Percentiles rank a stretch among this genome's conserved stretches.
phyloP scores from a whole-genome alignment of 768 basidiomycete species.

The Saitozyma sp. region DNA sequence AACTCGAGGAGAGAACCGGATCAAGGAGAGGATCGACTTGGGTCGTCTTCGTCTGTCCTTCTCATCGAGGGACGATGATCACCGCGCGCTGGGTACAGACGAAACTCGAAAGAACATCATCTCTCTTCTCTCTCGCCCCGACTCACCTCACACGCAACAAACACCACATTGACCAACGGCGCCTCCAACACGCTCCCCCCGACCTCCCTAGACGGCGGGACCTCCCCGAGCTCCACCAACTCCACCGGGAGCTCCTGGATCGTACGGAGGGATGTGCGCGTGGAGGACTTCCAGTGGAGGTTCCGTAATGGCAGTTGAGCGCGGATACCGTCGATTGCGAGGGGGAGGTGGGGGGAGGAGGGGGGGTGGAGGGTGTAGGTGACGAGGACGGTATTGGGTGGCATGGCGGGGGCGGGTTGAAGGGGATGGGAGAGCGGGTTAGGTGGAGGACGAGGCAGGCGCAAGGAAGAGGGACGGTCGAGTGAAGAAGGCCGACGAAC shows the following conservation, averaged over 20 bases:
- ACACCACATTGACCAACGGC: constrained; percentile 80
- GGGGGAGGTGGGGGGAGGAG: constrained; percentile 18
- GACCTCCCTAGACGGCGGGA: constrained; percentile 60
- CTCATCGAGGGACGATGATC: too few species aligned
- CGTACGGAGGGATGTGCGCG: constrained; percentile 71
- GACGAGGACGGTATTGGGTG: not conserved
- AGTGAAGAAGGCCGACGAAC: too few species aligned
- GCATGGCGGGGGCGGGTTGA: too few species aligned
- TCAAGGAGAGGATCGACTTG: too few species aligned
- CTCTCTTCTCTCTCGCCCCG: not conserved
- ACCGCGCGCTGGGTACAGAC: too few species aligned
- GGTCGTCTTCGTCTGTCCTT: too few species aligned
- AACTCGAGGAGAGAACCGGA: too few species aligned
- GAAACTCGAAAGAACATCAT: too few species aligned
- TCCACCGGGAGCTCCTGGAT: constrained; percentile 84
- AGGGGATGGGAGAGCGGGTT: too few species aligned
- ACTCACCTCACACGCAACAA: constrained; percentile 84
- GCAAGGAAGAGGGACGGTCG: too few species aligned
- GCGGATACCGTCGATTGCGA: constrained; percentile 35
- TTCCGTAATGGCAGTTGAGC: constrained; percentile 70
- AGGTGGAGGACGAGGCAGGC: too few species aligned
- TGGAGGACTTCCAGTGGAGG: constrained; percentile 85
- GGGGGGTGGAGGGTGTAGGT: constrained; percentile 44
- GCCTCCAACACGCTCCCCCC: constrained; percentile 77
- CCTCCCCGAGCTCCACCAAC: constrained; percentile 57